These are phyloP conservation scores for Claviceps sp. DNA, from an alignment of 2,329 filamentous ascomycete genomes.

Conservation along the genomic window DNA sequence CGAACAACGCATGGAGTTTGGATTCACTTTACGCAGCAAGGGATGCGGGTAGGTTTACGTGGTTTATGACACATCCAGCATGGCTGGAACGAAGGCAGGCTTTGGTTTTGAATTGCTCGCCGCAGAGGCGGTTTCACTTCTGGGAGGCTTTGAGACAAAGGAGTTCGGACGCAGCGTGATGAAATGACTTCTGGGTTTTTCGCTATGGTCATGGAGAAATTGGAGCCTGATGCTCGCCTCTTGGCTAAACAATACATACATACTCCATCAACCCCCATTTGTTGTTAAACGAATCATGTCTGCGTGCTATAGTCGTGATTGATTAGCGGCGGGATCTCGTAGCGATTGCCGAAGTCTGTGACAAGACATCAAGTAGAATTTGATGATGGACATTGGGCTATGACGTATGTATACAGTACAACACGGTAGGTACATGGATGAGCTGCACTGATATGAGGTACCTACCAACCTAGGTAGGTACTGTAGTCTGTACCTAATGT, in stretches of 20 bases:
- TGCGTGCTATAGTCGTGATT: not conserved
- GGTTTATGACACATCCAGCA: constrained; percentile 8
- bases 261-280: not conserved
- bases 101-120: constrained; percentile 1
- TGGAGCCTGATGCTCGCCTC: not conserved
- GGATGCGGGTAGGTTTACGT: constrained; percentile 7
- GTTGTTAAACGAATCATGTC: not conserved
- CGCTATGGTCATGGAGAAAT: not conserved
- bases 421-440: no score
- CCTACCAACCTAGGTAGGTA: no score
- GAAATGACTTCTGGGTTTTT: not conserved
- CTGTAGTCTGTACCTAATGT: no score
- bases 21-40: constrained; percentile 10
- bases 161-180: not conserved
- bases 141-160: not conserved
- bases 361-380: no score
- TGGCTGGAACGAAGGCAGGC: not conserved
- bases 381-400: no score
- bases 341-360: not conserved
- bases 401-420: no score
- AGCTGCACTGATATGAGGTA: no score
- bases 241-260: not conserved
- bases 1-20: constrained; percentile 11
- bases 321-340: not conserved
- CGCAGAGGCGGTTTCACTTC: not conserved